These are phyloP conservation scores for Sarocladium strictum DNA, from an alignment of 2,329 filamentous ascomycete species.

Conservation along the genomic window DNA sequence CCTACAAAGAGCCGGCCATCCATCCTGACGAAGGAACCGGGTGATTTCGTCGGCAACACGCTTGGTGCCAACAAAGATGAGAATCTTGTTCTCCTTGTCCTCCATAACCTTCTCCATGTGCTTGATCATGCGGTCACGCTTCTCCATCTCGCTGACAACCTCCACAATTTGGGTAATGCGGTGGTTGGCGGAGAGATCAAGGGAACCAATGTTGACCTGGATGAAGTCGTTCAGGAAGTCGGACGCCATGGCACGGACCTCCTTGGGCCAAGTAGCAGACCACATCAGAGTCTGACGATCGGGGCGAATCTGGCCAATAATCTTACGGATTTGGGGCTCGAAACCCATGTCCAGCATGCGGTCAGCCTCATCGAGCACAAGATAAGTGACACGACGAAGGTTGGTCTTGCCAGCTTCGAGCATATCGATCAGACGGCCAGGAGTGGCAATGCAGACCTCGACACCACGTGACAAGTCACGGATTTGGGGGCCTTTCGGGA, in stretches of 20 bases:
- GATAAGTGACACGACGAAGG: conserved; percentile 92
- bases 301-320: conserved; percentile 93
- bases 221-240: conserved; percentile 96
- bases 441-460: conserved; percentile 97
- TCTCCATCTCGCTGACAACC: conserved; percentile 93
- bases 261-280: conserved; percentile 99
- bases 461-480: conserved; percentile 91
- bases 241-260: conserved; percentile 83
- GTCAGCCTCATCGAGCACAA: conserved; percentile 97
- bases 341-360: conserved; percentile 99
- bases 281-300: conserved; percentile 99
- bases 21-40: conserved; percentile 92
- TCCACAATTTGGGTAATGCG: conserved; percentile 97
- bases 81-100: conserved; percentile 87
- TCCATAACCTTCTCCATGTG: conserved; percentile 98
- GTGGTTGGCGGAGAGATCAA: conserved; percentile 95
- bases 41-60: conserved; percentile 97
- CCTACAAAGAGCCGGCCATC: conserved; percentile 94
- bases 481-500: conserved; percentile 95
- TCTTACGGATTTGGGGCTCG: conserved; percentile 98
- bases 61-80: conserved; percentile 92
- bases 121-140: conserved; percentile 95
- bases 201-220: conserved; percentile 96
- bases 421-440: conserved; percentile 97
- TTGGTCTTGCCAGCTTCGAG: conserved; percentile 97